Evolutionary conservation across 108 stramenopile genomes (phyloP).

Genomic region (Tribonema minus): DNA sequence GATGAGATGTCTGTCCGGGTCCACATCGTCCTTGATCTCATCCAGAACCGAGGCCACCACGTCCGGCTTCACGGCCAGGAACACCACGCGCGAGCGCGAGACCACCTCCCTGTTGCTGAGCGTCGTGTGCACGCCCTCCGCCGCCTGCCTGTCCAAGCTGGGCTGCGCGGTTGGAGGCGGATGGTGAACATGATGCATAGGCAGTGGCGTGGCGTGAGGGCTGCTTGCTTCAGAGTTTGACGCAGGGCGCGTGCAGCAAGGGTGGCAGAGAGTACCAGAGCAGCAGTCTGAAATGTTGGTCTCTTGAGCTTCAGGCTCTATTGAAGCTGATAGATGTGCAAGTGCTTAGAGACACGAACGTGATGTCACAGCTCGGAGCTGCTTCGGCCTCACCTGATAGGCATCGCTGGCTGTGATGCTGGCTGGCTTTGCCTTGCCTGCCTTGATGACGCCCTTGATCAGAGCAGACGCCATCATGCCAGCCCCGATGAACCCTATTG

Average conservation of each 20-base stretch:
- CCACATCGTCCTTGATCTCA: conserved; percentile 5
- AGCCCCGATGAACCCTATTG: conserved; percentile 56
- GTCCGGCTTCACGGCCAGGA: conserved; percentile 46
- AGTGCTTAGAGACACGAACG: no score
- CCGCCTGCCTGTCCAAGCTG: conserved; percentile 20
- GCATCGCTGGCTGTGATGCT: conserved; percentile 32
- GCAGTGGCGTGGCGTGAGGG: no score
- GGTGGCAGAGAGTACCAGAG: no score
- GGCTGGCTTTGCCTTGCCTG: conserved; percentile 21
- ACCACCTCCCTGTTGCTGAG: conserved; percentile 15
- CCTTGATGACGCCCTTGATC: conserved; percentile 43
- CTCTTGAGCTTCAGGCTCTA: no score
- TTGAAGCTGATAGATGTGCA: no score
- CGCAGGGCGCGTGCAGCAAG: no score
- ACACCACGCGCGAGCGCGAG: neutral
- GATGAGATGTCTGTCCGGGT: neutral
- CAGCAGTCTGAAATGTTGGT: no score
- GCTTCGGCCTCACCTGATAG: no score
- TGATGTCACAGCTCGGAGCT: no score
- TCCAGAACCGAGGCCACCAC: conserved; percentile 30
- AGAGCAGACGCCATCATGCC: conserved; percentile 59
- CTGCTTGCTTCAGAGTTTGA: no score
- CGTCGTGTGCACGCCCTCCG: conserved; percentile 24
- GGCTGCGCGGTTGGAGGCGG: no score
- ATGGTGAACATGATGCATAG: no score